Evolutionary conservation across 495 filamentous ascomycete species (phyloP).

Genomic region (Podospora sp.): DNA sequence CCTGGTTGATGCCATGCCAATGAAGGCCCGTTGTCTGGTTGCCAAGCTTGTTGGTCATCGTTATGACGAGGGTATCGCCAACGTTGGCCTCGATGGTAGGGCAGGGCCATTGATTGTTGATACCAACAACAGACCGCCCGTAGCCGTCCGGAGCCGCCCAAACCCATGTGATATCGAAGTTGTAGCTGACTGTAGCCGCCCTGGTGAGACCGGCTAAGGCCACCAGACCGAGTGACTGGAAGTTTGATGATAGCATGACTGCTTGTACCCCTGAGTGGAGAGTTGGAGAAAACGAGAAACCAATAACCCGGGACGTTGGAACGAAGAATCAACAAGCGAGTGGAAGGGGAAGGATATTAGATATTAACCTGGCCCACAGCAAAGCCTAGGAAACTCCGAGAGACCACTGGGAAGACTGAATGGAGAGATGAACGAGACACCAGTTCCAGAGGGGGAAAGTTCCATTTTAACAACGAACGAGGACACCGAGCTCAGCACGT

Average conservation of each 20-base stretch:
- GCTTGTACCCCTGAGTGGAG: background rate
- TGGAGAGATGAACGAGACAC: background rate
- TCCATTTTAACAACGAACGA: background rate
- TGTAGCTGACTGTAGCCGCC: constrained; percentile 41
- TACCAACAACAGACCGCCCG: constrained; percentile 70
- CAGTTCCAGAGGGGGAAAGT: background rate
- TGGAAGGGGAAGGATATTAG: background rate
- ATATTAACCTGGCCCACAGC: background rate
- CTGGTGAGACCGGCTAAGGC: constrained; percentile 26
- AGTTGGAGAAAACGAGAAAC: constrained; percentile 1
- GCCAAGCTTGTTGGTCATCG: constrained; percentile 71
- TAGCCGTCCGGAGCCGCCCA: constrained; percentile 69
- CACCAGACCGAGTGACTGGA: constrained; percentile 26
- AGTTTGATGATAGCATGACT: constrained; percentile 25
- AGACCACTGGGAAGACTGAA: background rate
- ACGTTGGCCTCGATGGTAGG: constrained; percentile 68
- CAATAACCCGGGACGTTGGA: background rate
- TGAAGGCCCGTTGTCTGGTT: constrained; percentile 75
- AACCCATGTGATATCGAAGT: constrained; percentile 74
- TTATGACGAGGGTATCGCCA: constrained; percentile 71
- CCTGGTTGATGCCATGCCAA: constrained; percentile 80
- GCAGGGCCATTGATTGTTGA: constrained; percentile 76
- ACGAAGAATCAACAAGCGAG: background rate
- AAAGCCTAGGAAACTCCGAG: background rate
- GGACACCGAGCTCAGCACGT: background rate